Evolutionary conservation across 148 eudicot genomes (phyloP), one percentile per base, ranked within the genome.

Genomic region (Spergularia bocconei): DNA sequence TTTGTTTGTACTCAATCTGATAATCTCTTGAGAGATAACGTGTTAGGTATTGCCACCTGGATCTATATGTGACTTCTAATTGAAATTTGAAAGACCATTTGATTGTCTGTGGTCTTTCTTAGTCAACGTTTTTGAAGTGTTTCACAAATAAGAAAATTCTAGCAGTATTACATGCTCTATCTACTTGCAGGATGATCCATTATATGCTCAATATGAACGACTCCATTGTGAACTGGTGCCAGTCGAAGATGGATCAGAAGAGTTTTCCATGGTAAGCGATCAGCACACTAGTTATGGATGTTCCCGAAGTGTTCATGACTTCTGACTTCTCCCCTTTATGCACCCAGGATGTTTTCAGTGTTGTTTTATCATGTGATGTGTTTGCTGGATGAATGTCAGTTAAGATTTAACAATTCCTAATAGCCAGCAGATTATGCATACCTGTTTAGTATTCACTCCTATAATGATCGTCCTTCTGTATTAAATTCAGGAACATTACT

Each of bases 141-240:
- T 29, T 29, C 2, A 29, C 36, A 29, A 29, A 29, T 29, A 29
- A 57, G 11, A 58, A 25, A 7, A 29, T 38, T 17, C 12, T 79
- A 38, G 11, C 52, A 16, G 47, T 29, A 29, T 71, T 21, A 69
- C 67, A 63, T 71, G 11, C 41, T 72, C 50, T 69, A 5, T 70
- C 23, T 67, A 48, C 57, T 75, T 70, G 48, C 85, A 91, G 92
- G 91, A 89, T 79, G 99, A 95, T 86, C 98, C 96, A 41, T 75
- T 95, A 80, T 87, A 83, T 80, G 83, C 87, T 78, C 96, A 87
- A 65, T 95, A 95, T 80, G 84, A 83, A 82, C 88, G 90, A 63
- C 99, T 95, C 77, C 79, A 69, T 73, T 92, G 97, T 87, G 88
- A 84, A 64, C 78, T 95, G 59, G 73, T 63, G 59, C 90, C 99